Percentiles rank a stretch among this genome's conserved stretches.
These are phyloP conservation scores for Sporothrix luriei DNA, from an alignment of 2,329 filamentous ascomycete genomes.

Conservation along the genomic window DNA sequence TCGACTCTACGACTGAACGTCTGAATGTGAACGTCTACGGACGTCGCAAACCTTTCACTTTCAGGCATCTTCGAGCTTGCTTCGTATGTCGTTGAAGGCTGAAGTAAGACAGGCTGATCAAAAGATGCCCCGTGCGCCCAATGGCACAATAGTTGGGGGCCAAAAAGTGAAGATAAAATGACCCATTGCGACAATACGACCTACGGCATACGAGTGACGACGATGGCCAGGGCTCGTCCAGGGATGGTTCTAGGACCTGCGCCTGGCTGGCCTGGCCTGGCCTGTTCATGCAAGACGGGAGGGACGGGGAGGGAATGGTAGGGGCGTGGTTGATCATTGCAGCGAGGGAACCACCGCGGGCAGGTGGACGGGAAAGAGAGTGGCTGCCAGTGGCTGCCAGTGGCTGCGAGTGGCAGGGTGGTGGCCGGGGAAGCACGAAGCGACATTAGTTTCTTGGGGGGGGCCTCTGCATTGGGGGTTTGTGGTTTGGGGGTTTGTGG, in stretches of 20 bases:
- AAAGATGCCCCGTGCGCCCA: no score
- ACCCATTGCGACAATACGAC: no score
- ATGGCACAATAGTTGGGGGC: conserved; percentile 12
- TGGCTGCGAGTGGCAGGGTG: neutral
- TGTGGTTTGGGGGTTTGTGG: conserved; percentile 1
- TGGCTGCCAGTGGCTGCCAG: neutral
- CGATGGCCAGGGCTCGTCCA: neutral
- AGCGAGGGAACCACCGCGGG: neutral
- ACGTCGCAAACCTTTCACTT: no score
- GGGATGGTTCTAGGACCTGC: neutral
- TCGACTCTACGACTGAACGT: no score
- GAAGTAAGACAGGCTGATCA: no score
- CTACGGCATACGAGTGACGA: no score
- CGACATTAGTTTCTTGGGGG: conserved; percentile 20
- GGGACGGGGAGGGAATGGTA: neutral
- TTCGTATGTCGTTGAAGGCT: no score
- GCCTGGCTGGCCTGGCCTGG: neutral
- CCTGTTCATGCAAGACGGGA: conserved; percentile 21
- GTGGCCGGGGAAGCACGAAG: conserved; percentile 22
- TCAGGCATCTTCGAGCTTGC: no score
- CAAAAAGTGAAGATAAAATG: neutral
- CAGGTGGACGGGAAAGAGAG: no score
- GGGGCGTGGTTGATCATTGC: conserved; percentile 20
- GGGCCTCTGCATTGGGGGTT: neutral
- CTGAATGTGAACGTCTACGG: no score